A percentile compares a stretch with the other conserved stretches of the same genome.
phyloP scores from a whole-genome alignment of 176 grass and related monocot genomes.

The Triticum timopheevii region DNA sequence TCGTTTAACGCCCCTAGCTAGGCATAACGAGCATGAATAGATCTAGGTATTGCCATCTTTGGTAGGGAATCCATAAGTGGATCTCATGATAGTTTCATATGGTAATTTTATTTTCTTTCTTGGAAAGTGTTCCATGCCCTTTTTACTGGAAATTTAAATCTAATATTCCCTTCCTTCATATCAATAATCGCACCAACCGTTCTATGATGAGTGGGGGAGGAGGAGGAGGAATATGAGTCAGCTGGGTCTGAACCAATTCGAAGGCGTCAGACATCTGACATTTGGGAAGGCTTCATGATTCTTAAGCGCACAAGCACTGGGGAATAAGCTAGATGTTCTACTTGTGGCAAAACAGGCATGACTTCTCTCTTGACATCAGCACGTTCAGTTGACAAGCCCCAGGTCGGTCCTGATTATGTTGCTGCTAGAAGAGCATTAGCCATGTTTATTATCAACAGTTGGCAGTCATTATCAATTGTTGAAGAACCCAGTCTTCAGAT shows the following conservation, averaged over 20 bases:
- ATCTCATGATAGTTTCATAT: no score
- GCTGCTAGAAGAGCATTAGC: slow-evolving; percentile 15
- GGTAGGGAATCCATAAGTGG: no score
- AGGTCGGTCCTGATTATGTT: background rate
- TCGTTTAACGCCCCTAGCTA: no score
- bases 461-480: slow-evolving; percentile 19
- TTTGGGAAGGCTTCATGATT: slow-evolving; percentile 33
- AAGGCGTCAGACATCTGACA: slow-evolving; percentile 15
- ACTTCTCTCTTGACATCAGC: background rate
- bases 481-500: background rate
- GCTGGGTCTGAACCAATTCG: background rate
- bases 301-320: background rate
- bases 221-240: background rate
- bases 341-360: background rate
- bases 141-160: no score
- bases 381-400: background rate
- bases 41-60: no score
- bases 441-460: slow-evolving; percentile 17
- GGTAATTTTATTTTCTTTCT: no score
- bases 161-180: no score
- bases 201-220: no score
- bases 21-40: no score
- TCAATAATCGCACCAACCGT: no score
- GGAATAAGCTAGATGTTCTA: background rate
- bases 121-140: no score